Evolutionary conservation across 345 rosid species (phyloP).

Genomic region (Chamaenerion angustifolium): DNA sequence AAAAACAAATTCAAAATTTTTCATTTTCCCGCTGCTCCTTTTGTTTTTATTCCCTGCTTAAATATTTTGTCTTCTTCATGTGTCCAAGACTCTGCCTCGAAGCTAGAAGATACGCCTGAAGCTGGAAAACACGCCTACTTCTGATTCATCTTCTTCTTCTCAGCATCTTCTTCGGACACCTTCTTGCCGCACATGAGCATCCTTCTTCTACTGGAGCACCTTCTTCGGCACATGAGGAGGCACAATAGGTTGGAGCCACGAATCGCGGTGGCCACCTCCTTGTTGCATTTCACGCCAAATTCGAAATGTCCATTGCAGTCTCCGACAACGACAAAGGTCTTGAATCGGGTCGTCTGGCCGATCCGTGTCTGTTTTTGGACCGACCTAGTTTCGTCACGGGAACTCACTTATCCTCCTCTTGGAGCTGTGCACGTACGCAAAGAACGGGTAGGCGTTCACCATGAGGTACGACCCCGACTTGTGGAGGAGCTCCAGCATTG

Average conservation of each 20-base stretch:
- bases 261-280: constrained; percentile 71
- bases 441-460: constrained; percentile 83
- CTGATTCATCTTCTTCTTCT: too few species aligned
- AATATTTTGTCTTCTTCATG: too few species aligned
- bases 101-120: too few species aligned
- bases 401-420: constrained; percentile 64
- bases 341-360: constrained; percentile 69
- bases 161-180: too few species aligned
- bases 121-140: too few species aligned
- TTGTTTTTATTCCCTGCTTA: too few species aligned
- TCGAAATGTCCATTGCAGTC: constrained; percentile 70
- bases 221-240: too few species aligned
- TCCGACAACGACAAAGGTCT: constrained; percentile 71
- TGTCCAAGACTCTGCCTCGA: too few species aligned
- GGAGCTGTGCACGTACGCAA: constrained; percentile 68
- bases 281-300: constrained; percentile 65
- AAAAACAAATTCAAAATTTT: too few species aligned
- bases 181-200: too few species aligned
- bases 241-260: constrained; percentile 52
- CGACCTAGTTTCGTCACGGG: constrained; percentile 89
- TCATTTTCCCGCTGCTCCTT: too few species aligned
- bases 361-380: constrained; percentile 67
- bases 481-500: constrained; percentile 55
- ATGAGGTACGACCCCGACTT: constrained; percentile 53
- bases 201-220: too few species aligned